phyloP scores from a whole-genome alignment of 495 filamentous ascomycete genomes.

The Penicillium subrubescens region DNA sequence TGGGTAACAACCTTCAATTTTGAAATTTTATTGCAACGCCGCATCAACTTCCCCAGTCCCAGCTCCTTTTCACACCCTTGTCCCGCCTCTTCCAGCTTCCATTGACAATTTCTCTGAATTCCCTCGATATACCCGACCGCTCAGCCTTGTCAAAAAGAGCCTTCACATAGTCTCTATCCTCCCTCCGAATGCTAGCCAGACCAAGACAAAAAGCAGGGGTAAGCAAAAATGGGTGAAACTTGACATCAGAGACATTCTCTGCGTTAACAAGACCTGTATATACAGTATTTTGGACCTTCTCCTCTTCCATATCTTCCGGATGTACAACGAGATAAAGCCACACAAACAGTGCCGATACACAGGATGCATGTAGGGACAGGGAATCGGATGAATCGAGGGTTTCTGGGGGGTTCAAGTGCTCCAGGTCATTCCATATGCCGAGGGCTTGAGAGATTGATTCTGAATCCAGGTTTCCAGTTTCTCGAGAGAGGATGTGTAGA shows the following conservation, averaged over 20 bases:
- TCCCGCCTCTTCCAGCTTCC: slow-evolving; percentile 2
- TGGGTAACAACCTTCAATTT: no score
- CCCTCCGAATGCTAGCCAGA: background rate
- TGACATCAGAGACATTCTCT: background rate
- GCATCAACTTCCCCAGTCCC: background rate
- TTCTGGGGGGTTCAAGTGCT: background rate
- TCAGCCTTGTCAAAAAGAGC: background rate
- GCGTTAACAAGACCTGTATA: slow-evolving; percentile 4
- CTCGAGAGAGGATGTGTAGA: background rate
- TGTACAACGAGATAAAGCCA: slow-evolving; percentile 12
- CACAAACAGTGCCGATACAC: slow-evolving; percentile 4
- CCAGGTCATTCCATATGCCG: slow-evolving; percentile 7
- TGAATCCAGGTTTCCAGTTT: background rate
- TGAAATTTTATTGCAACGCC: no score
- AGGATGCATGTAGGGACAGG: slow-evolving; percentile 6
- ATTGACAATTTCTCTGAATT: background rate
- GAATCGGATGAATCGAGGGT: slow-evolving; percentile 1
- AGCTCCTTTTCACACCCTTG: slow-evolving; percentile 8
- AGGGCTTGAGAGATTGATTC: slow-evolving; percentile 1
- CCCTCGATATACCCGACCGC: slow-evolving; percentile 1
- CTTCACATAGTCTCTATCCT: slow-evolving; percentile 5
- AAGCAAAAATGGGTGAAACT: slow-evolving; percentile 1
- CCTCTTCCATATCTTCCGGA: slow-evolving; percentile 4
- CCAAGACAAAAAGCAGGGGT: slow-evolving; percentile 11
- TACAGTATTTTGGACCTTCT: slow-evolving; percentile 5